Evolutionary conservation across 2,329 filamentous ascomycete genomes (phyloP).

Genomic region (Aspergillus vadensis): DNA sequence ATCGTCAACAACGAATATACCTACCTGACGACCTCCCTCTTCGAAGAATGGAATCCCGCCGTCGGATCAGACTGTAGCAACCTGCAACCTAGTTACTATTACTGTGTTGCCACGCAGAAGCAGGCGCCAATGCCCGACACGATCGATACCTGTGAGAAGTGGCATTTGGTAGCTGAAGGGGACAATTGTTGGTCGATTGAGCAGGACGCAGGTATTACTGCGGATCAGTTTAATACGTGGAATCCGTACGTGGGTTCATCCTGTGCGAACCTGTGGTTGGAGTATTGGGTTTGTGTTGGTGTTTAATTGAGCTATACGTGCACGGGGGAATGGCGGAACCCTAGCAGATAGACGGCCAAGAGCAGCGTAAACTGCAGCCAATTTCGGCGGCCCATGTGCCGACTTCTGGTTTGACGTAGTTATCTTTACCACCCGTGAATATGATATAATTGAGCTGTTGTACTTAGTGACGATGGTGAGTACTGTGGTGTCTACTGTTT

Average conservation of each 20-base stretch:
- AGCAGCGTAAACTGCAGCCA: no score
- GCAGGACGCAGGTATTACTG: slow-evolving; percentile 18
- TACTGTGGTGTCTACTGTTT: no score
- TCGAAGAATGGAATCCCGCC: slow-evolving; percentile 19
- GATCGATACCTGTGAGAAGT: slow-evolving; percentile 27
- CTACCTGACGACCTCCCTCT: slow-evolving; percentile 6
- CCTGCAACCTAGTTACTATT: slow-evolving; percentile 12
- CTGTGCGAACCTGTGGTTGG: slow-evolving; percentile 24
- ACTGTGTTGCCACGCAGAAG: slow-evolving; percentile 12
- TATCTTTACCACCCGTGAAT: no score
- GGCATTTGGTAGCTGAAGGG: slow-evolving; percentile 25
- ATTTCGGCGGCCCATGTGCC: no score
- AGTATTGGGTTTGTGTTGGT: slow-evolving; percentile 28
- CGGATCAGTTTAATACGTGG: slow-evolving; percentile 22
- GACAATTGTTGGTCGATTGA: slow-evolving; percentile 27
- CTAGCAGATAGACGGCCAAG: no score
- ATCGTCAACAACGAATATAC: slow-evolving; percentile 14
- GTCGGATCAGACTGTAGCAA: slow-evolving; percentile 14
- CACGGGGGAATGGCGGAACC: no score
- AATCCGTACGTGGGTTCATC: slow-evolving; percentile 24
- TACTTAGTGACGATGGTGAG: no score
- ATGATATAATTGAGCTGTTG: no score
- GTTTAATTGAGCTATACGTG: not conserved
- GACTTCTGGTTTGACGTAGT: no score
- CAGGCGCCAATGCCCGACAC: slow-evolving; percentile 12